These are phyloP conservation scores for Apiospora malaysiana DNA, from an alignment of 2,329 filamentous ascomycete genomes.

Conservation along the genomic window DNA sequence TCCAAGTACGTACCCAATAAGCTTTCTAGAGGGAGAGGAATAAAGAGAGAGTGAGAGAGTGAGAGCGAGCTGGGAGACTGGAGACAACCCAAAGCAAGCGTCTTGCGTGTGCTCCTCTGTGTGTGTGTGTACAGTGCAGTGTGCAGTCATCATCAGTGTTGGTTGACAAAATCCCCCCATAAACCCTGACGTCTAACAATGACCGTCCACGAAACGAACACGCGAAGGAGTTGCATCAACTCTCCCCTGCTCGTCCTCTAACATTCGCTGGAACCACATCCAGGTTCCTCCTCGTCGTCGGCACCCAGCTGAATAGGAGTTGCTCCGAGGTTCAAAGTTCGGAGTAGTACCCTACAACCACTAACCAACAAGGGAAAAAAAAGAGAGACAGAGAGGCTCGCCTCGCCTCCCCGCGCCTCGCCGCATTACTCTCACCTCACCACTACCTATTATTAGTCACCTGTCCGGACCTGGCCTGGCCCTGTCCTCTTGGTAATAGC, in stretches of 20 bases:
- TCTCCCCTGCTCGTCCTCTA: constrained; percentile 37
- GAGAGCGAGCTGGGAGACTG: background rate
- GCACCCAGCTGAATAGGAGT: constrained; percentile 10
- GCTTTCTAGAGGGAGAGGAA: background rate
- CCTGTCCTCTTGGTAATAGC: background rate
- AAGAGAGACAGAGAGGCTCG: background rate
- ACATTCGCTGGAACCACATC: constrained; percentile 41
- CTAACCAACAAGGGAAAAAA: constrained; percentile 6
- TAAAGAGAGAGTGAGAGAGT: background rate
- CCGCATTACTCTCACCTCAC: constrained; percentile 9
- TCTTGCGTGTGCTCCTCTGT: background rate
- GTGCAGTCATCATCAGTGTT: background rate
- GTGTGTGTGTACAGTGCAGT: background rate
- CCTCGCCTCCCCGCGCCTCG: background rate
- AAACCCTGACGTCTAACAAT: constrained; percentile 31
- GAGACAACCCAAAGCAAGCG: background rate
- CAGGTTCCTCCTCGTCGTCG: constrained; percentile 37
- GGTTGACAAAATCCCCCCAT: background rate
- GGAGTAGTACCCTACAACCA: constrained; percentile 11
- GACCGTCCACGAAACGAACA: constrained; percentile 36
- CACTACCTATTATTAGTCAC: constrained; percentile 17
- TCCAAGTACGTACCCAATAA: constrained; percentile 3
- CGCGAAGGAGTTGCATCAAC: constrained; percentile 34
- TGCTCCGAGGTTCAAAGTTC: constrained; percentile 7
- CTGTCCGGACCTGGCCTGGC: background rate